Base-by-base conservation (phyloP, 805 yeast species). In the Sungouiozyma intestinalis region DNA sequence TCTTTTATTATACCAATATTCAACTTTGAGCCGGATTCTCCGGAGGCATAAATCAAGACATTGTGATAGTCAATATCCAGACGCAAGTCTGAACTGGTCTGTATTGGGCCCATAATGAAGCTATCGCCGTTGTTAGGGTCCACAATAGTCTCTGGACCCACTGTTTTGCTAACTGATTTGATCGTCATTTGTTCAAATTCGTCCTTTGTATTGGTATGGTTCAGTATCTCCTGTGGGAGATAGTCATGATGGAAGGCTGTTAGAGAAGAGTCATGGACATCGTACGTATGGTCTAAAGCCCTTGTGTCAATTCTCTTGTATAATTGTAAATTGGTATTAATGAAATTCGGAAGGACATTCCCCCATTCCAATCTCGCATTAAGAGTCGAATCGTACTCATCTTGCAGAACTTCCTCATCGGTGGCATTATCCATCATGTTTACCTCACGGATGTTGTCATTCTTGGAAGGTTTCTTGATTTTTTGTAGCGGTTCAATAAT, bases 111-210 rank as follows among this genome's bases (percentile, higher is more conserved):
- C 3, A 47, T 41, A 4, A 36, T 42, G 31, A 55, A 33, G 3
- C 44, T 39, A n/a, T 48, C 48, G 15, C 47, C 45, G 11, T 48
- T 40, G 2, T 50, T 48, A 3, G 63, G 61, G 38, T 58, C 61
- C 8, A 49, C 27, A 4, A 41, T 27, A 9, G 29, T 24, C 29
- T 24, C 29, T 24, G 29, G 29, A 24, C 29, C 19, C 19, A 24
- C 20, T 20, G 18, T 4, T 17, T 27, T 14, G 41, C n/a, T 29
- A 19, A 35, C 41, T 15, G 41, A 15, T 35, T 31, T 38, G 13
- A 33, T 35, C 9, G n/a, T n/a, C n/a, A n/a, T n/a, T n/a, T n/a
- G n/a, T n/a, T n/a, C n/a, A 50, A 24, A 35, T 42, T 41, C 7
- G 42, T 4, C 38, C 2, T 18, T 16, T 20, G 21, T 36, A 19